Percentiles rank a stretch among this genome's conserved stretches.
Evolutionary conservation across 768 basidiomycete species (phyloP).

Genomic region (Pholiota conissans): DNA sequence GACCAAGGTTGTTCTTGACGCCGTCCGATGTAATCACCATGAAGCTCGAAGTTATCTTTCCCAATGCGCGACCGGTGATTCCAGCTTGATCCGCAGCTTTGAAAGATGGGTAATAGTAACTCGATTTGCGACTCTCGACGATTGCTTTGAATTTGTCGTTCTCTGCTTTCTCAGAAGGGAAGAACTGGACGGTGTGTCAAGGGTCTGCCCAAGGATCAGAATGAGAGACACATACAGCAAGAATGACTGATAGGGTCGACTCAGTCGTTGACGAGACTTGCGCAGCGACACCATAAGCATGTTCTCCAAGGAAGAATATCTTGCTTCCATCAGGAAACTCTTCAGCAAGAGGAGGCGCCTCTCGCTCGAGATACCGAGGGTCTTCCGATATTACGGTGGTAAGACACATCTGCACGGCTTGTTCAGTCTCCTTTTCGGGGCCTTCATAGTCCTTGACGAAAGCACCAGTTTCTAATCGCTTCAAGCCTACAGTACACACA

Average conservation of each 20-base stretch:
- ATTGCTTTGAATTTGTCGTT: constrained; percentile 75
- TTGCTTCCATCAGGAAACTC: constrained; percentile 91
- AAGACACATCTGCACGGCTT: constrained; percentile 86
- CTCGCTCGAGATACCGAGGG: constrained; percentile 80
- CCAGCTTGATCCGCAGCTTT: constrained; percentile 71
- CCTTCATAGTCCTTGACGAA: constrained; percentile 94
- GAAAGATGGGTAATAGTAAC: constrained; percentile 77
- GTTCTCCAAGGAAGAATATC: constrained; percentile 94
- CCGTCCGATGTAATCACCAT: constrained; percentile 80
- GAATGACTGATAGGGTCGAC: constrained; percentile 71
- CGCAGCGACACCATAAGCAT: constrained; percentile 94
- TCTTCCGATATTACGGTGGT: constrained; percentile 85
- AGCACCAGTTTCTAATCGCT: constrained; percentile 84
- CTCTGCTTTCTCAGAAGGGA: constrained; percentile 80
- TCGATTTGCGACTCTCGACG: constrained; percentile 51
- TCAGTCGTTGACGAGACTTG: constrained; percentile 78
- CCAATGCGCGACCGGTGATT: constrained; percentile 76
- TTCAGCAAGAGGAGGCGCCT: constrained; percentile 76
- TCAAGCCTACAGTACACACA: constrained; percentile 61
- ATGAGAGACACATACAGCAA: constrained; percentile 61
- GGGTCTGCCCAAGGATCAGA: background rate
- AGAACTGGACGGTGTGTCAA: constrained; percentile 56
- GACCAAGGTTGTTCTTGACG: constrained; percentile 85
- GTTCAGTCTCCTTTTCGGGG: constrained; percentile 77
- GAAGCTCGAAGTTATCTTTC: constrained; percentile 91